Conservation (phyloP, 2,329 filamentous ascomycete species). For the Sporothrix curviconia region DNA sequence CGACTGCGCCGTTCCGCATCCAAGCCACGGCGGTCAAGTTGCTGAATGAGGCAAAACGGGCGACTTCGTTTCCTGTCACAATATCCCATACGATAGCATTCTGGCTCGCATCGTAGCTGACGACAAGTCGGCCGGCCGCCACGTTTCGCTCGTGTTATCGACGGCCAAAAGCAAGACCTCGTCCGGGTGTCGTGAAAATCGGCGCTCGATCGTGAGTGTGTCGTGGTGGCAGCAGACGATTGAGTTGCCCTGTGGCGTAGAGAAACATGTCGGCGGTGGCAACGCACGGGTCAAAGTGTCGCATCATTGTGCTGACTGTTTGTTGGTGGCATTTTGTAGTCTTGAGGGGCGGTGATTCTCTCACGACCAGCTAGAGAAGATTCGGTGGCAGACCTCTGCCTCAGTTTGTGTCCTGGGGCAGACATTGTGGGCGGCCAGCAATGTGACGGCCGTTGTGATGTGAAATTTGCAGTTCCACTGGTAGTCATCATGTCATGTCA, state of each 20-base stretch:
- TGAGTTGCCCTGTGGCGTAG: conserved; percentile 73
- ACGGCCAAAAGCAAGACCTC: conserved; percentile 79
- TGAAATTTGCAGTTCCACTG: not conserved
- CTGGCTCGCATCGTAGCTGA: conserved; percentile 86
- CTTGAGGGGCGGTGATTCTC: conserved; percentile 35
- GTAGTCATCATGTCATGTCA: not conserved
- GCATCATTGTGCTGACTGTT: conserved; percentile 41
- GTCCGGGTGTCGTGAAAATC: conserved; percentile 77
- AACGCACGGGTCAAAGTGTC: conserved; percentile 76
- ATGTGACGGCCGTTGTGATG: not conserved
- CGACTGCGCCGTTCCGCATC: conserved; percentile 96
- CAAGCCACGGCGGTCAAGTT: conserved; percentile 77
- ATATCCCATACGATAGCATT: conserved; percentile 97
- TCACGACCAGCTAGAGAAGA: conserved; percentile 42
- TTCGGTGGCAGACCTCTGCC: conserved; percentile 54
- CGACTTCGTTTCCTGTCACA: conserved; percentile 81
- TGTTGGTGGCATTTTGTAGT: conserved; percentile 47
- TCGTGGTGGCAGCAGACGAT: conserved; percentile 90
- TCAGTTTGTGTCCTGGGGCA: conserved; percentile 44
- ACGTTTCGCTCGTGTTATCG: conserved; percentile 82
- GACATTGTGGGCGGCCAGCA: conserved; percentile 44
- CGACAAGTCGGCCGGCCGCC: conserved; percentile 78
- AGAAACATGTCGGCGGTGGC: conserved; percentile 88
- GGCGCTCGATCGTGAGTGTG: conserved; percentile 78
- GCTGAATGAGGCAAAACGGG: conserved; percentile 89